phyloP scores from a whole-genome alignment of 345 rosid genomes.

The Leavenworthia alabamica region DNA sequence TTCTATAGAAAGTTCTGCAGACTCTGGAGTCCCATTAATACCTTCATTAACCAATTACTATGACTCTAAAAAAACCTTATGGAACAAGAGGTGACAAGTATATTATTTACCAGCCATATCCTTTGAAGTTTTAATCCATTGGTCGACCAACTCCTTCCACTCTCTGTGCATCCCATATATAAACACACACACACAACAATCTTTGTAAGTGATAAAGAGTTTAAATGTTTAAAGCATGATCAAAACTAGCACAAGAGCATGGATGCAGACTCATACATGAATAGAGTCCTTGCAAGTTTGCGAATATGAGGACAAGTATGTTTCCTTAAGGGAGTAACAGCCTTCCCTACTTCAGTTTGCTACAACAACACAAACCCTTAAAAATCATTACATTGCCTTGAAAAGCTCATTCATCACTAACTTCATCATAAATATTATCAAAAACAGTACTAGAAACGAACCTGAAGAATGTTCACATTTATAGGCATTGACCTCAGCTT shows the following conservation, averaged over 20 bases:
- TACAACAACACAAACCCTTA: slow-evolving; percentile 27
- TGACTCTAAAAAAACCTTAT: background rate
- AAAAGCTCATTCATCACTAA: background rate
- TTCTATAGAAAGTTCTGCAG: slow-evolving; percentile 54
- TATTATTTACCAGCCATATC: slow-evolving; percentile 44
- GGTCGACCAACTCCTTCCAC: slow-evolving; percentile 82
- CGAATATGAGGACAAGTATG: slow-evolving; percentile 54
- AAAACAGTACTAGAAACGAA: slow-evolving; percentile 23
- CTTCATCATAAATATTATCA: slow-evolving; percentile 5
- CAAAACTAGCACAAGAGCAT: background rate
- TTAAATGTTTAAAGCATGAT: background rate
- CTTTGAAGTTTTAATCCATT: slow-evolving; percentile 50
- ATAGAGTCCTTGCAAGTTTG: slow-evolving; percentile 50
- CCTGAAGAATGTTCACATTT: slow-evolving; percentile 62
- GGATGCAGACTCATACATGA: slow-evolving; percentile 48
- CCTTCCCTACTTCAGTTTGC: slow-evolving; percentile 84
- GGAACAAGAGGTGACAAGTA: slow-evolving; percentile 6
- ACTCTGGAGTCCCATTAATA: slow-evolving; percentile 65
- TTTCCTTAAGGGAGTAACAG: slow-evolving; percentile 63
- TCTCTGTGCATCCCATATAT: slow-evolving; percentile 23
- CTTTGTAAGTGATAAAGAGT: slow-evolving; percentile 7
- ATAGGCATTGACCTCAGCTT: slow-evolving; percentile 69
- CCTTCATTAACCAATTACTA: slow-evolving; percentile 21
- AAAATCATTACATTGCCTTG: background rate
- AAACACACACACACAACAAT: slow-evolving; percentile 14